phyloP scores from a whole-genome alignment of 495 filamentous ascomycete species.

The Pyronema omphalodes region DNA sequence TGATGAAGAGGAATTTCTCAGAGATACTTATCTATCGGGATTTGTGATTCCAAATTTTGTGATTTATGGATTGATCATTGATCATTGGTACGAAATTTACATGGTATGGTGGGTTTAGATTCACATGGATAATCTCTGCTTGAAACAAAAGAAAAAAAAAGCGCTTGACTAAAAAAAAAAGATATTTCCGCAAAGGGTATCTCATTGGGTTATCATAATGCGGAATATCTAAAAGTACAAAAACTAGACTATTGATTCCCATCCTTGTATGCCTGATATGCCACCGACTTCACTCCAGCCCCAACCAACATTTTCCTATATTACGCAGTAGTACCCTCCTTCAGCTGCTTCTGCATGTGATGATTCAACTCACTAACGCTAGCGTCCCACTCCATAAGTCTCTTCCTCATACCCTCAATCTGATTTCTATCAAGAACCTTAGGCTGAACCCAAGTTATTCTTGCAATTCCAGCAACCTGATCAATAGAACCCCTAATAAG shows the following conservation, averaged over 20 bases:
- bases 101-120: too few species aligned
- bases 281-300: not conserved
- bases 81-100: too few species aligned
- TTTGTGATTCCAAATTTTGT: too few species aligned
- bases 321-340: conserved; percentile 2
- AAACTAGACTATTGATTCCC: not conserved
- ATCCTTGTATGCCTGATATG: too few species aligned
- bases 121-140: too few species aligned
- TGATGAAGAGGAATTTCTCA: too few species aligned
- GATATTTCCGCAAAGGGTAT: too few species aligned
- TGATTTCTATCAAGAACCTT: conserved; percentile 92
- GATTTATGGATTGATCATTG: too few species aligned
- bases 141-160: too few species aligned
- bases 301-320: not conserved
- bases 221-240: conserved; percentile 1
- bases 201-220: not conserved
- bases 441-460: conserved; percentile 97
- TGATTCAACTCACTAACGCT: conserved; percentile 57
- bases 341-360: conserved; percentile 22
- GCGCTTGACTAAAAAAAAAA: too few species aligned
- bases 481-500: conserved; percentile 85
- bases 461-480: conserved; percentile 80
- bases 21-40: too few species aligned
- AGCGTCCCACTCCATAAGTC: conserved; percentile 82
- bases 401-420: conserved; percentile 79